These are phyloP conservation scores for Poronia punctata DNA, from an alignment of 495 filamentous ascomycete genomes.

Conservation along the genomic window DNA sequence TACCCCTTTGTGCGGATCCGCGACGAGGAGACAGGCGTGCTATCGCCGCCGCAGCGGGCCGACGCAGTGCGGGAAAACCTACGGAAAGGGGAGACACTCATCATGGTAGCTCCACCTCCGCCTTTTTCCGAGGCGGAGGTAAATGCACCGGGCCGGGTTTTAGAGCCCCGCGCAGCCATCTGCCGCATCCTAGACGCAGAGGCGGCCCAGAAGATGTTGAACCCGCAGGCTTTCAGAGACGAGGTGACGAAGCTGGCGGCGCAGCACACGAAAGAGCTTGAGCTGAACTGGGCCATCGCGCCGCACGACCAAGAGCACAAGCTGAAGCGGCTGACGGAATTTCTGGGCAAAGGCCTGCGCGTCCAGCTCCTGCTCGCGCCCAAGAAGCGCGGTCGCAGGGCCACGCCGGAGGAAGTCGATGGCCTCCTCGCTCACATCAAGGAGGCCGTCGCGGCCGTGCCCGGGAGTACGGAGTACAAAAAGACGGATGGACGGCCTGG, in stretches of 20 bases:
- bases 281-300: slow-evolving; percentile 80
- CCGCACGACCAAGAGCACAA: slow-evolving; percentile 57
- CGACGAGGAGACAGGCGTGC: slow-evolving; percentile 34
- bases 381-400: slow-evolving; percentile 26
- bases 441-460: slow-evolving; percentile 20
- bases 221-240: slow-evolving; percentile 10
- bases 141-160: background rate
- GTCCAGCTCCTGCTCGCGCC: slow-evolving; percentile 55
- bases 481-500: slow-evolving; percentile 32
- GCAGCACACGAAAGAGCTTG: slow-evolving; percentile 56
- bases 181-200: slow-evolving; percentile 54
- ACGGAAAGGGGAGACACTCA: slow-evolving; percentile 47
- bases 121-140: slow-evolving; percentile 1
- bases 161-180: slow-evolving; percentile 36
- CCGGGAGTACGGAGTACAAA: slow-evolving; percentile 33
- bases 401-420: slow-evolving; percentile 29
- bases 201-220: slow-evolving; percentile 31
- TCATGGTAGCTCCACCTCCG: slow-evolving; percentile 46
- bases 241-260: slow-evolving; percentile 21
- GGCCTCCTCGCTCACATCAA: slow-evolving; percentile 25
- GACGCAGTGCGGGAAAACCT: slow-evolving; percentile 40
- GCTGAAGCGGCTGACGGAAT: slow-evolving; percentile 50
- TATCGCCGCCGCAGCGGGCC: slow-evolving; percentile 39
- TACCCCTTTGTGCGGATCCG: slow-evolving; percentile 48
- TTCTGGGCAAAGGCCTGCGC: slow-evolving; percentile 54